Conservation (phyloP, 345 rosid species). For the Salix viminalis region DNA sequence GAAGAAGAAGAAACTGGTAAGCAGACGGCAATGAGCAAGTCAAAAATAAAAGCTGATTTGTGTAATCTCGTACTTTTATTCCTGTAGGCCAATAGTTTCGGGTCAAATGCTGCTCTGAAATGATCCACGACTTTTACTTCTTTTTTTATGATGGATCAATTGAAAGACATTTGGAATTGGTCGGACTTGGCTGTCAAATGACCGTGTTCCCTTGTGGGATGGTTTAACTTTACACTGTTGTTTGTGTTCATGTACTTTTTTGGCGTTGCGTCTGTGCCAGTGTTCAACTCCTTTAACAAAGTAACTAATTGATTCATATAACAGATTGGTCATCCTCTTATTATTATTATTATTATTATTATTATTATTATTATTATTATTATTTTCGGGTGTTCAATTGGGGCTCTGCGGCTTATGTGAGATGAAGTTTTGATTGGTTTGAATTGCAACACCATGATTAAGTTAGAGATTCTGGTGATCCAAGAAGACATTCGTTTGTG, state of each 20-base stretch:
- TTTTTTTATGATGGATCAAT: neutral
- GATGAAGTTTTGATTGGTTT: too few relatives aligned
- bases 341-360: too few relatives aligned
- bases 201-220: neutral
- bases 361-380: too few relatives aligned
- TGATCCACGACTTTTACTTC: neutral
- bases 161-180: neutral
- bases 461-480: neutral
- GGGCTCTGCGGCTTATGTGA: too few relatives aligned
- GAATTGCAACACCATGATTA: neutral
- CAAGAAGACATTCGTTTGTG: neutral
- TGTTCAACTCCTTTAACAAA: neutral
- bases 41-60: neutral
- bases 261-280: neutral
- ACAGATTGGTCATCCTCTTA: too few relatives aligned
- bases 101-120: neutral
- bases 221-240: neutral
- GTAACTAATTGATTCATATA: too few relatives aligned
- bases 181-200: neutral
- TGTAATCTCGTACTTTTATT: neutral
- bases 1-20: neutral
- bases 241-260: neutral
- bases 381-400: too few relatives aligned
- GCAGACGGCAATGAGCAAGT: neutral
- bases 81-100: neutral